These are phyloP conservation scores for Ascosphaera apis DNA, from an alignment of 2,329 filamentous ascomycete genomes.

Conservation along the genomic window DNA sequence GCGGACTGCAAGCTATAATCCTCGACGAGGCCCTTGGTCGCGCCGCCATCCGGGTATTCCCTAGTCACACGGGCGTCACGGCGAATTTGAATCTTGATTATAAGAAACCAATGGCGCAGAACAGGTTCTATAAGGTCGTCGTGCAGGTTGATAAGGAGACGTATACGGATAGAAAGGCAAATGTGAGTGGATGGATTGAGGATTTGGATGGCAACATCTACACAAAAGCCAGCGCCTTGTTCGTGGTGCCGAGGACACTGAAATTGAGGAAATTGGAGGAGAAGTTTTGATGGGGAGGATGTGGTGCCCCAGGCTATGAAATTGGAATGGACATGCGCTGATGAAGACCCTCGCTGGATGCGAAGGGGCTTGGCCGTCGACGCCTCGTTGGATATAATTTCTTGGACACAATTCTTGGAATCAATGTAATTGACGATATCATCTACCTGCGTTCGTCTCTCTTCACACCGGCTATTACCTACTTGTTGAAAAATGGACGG, in stretches of 20 bases:
- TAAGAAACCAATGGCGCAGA: conserved; percentile 33
- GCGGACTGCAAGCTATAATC: conserved; percentile 43
- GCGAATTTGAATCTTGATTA: conserved; percentile 39
- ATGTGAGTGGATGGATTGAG: conserved; percentile 14
- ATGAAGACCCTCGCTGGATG: too few species aligned
- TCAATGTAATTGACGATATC: too few species aligned
- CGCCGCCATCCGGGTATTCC: conserved; percentile 29
- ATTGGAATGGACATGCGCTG: too few species aligned
- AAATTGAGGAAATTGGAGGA: conserved; percentile 18
- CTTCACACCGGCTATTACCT: too few species aligned
- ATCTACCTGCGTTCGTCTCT: too few species aligned
- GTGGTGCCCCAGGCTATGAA: too few species aligned
- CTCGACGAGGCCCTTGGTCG: conserved; percentile 48
- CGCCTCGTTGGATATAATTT: too few species aligned
- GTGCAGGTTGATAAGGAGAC: conserved; percentile 19
- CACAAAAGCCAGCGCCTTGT: conserved; percentile 35
- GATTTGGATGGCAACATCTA: conserved; percentile 29
- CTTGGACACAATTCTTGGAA: too few species aligned
- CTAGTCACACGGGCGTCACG: conserved; percentile 29
- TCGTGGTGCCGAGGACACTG: conserved; percentile 32
- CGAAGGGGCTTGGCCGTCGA: too few species aligned
- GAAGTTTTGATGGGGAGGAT: conserved; percentile 17
- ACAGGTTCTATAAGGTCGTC: conserved; percentile 39
- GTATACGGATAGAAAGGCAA: conserved; percentile 17
- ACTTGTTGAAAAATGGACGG: too few species aligned